Evolutionary conservation across 768 basidiomycete species (phyloP), one percentile per base, ranked within the genome.

Genomic region (Amanita pseudoporphyria): DNA sequence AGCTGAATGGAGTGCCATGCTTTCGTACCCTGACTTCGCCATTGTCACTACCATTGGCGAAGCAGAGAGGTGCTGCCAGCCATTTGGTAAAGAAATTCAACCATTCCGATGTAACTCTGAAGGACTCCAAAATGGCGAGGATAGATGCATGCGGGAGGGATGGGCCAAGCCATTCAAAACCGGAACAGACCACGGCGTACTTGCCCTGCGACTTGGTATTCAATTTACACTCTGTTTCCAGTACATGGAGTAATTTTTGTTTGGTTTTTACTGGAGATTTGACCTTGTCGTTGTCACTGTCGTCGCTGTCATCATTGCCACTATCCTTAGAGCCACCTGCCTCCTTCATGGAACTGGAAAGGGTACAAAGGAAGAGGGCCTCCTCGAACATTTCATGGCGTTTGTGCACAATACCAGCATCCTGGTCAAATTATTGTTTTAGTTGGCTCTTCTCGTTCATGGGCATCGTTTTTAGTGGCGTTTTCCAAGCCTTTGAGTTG

Each of bases 111-210:
- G 58, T 52, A 35, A 62, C 51, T 18, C 61, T 61, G 42, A 58
- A 62, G 51, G 60, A 63, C 28, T 55, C 47, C 24, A 63, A 54
- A 14, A 58, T 49, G 4, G 55, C 48, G 51, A 66, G 51, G 53
- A 73, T 71, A 9, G 69, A 63, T 6, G 62, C 55, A 51, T 72
- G 70, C 1, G 72, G 65, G 16, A 76, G 62, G 16, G 69, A 69
- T 22, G 66, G 68, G 1, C 65, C 70, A 32, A 69, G 71, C 69
- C 71, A 73, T 45, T 72, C 71, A 9, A 73, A 53, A 51, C 71
- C 70, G 5, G 70, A 68, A 32, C 69, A 65, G 13, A 74, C 49
- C 6, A 67, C 61, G 2, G 67, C 58, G 37, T 69, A 64, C 12
- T 64, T 58, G 4, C 57, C 60, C 48, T 71, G 58, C 13, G 72